phyloP scores from a whole-genome alignment of 2,329 filamentous ascomycete genomes.

The Coleophoma eucalyptorum region DNA sequence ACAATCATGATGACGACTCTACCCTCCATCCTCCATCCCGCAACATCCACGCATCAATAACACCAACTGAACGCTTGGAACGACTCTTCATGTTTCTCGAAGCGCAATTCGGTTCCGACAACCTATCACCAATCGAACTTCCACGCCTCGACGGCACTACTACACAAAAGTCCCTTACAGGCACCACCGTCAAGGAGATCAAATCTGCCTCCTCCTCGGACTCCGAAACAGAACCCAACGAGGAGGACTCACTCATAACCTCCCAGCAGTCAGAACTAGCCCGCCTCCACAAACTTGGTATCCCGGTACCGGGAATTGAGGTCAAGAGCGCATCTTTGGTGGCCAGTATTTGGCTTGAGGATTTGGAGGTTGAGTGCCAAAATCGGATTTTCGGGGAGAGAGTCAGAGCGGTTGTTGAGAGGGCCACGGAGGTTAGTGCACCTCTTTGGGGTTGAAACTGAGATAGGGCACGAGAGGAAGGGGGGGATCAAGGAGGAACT shows the following conservation, averaged over 20 bases:
- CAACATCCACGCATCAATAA: constrained; percentile 72
- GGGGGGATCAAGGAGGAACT: no score
- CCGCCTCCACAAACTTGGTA: constrained; percentile 76
- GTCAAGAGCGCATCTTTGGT: constrained; percentile 85
- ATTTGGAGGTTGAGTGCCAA: constrained; percentile 81
- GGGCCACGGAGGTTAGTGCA: constrained; percentile 82
- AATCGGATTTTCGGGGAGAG: constrained; percentile 78
- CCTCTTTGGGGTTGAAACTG: constrained; percentile 55
- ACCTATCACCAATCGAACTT: constrained; percentile 71
- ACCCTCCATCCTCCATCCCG: constrained; percentile 33
- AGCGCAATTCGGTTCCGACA: constrained; percentile 86
- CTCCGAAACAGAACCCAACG: constrained; percentile 26
- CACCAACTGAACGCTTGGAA: constrained; percentile 72
- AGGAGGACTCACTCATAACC: constrained; percentile 27
- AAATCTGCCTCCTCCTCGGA: not conserved
- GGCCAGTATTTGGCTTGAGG: constrained; percentile 89
- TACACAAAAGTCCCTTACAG: constrained; percentile 10
- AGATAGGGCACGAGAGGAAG: no score
- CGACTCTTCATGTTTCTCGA: constrained; percentile 95
- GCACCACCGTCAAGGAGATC: constrained; percentile 7
- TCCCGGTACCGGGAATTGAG: constrained; percentile 84
- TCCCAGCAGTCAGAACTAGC: constrained; percentile 62
- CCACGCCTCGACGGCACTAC: constrained; percentile 45
- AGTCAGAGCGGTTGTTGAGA: constrained; percentile 84
- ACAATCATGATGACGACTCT: no score